Percentiles rank a stretch among this genome's conserved stretches.
These are phyloP conservation scores for Oehlia diaphana DNA, from an alignment of 192 early-diverging fungal genomes.

Conservation along the genomic window DNA sequence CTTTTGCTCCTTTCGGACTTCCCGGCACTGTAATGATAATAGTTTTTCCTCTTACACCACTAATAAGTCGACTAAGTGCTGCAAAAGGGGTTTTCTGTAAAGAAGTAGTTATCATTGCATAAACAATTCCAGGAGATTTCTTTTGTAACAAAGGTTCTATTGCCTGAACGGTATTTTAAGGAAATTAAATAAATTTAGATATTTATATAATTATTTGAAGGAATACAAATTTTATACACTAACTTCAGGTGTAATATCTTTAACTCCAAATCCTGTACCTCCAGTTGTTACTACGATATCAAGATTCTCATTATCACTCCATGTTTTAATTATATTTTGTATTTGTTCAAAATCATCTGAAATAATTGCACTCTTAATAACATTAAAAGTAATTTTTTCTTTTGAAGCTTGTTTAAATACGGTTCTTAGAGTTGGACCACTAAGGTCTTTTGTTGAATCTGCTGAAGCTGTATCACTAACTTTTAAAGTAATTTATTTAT, in stretches of 20 bases:
- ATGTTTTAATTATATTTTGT: slow-evolving; percentile 46
- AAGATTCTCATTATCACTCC: slow-evolving; percentile 50
- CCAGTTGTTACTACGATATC: slow-evolving; percentile 83
- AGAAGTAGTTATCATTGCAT: slow-evolving; percentile 74
- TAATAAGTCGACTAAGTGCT: slow-evolving; percentile 78
- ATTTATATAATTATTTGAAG: no score
- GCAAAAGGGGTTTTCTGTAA: slow-evolving; percentile 87
- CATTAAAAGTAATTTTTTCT: slow-evolving; percentile 32
- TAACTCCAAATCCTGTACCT: slow-evolving; percentile 88
- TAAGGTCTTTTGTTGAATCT: slow-evolving; percentile 55
- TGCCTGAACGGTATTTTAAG: slow-evolving; percentile 48
- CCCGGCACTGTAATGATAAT: slow-evolving; percentile 88
- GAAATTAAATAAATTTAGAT: no score
- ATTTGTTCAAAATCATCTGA: slow-evolving; percentile 60
- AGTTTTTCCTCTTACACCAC: slow-evolving; percentile 59
- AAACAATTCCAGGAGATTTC: slow-evolving; percentile 72
- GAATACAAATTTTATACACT: background rate
- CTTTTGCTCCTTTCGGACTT: slow-evolving; percentile 79
- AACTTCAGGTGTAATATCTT: slow-evolving; percentile 90
- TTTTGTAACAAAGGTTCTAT: slow-evolving; percentile 70
- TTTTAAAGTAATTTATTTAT: background rate
- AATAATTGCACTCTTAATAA: slow-evolving; percentile 41
- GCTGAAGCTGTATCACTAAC: slow-evolving; percentile 67
- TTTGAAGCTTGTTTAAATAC: slow-evolving; percentile 35
- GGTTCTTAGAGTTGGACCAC: slow-evolving; percentile 59